A percentile compares a stretch with the other conserved stretches of the same genome.
phyloP scores from a whole-genome alignment of 2,329 filamentous ascomycete genomes.

The Amesomyces nigricolor region DNA sequence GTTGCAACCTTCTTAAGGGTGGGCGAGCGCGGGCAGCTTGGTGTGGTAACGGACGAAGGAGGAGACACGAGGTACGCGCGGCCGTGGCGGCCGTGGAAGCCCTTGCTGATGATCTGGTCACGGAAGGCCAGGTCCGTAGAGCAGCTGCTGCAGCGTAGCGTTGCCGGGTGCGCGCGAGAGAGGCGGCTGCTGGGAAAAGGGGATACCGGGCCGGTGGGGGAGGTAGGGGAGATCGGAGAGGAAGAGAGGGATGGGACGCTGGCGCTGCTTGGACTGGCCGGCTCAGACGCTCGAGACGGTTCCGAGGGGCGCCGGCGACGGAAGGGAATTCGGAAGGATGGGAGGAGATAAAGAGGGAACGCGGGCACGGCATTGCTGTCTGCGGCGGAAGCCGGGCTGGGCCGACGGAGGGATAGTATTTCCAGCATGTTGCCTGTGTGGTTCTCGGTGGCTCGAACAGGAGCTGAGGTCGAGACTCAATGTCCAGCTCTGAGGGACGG shows the following conservation, averaged over 20 bases:
- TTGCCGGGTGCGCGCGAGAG: conserved; percentile 44
- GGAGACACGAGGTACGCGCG: conserved; percentile 53
- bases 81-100: conserved; percentile 61
- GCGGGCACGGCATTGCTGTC: conserved; percentile 4
- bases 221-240: conserved; percentile 20
- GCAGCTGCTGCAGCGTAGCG: conserved; percentile 54
- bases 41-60: conserved; percentile 15
- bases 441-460: neutral
- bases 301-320: conserved; percentile 17
- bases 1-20: conserved; percentile 23
- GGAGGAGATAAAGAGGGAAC: conserved; percentile 28
- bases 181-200: conserved; percentile 31
- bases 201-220: conserved; percentile 9
- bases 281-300: neutral
- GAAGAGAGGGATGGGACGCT: conserved; percentile 22
- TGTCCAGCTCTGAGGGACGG: neutral
- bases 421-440: conserved; percentile 16
- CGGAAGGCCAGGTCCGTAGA: conserved; percentile 55
- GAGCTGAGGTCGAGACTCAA: neutral
- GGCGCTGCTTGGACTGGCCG: neutral
- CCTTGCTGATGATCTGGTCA: conserved; percentile 58
- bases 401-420: conserved; percentile 8
- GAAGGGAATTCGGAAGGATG: conserved; percentile 25
- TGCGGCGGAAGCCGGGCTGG: conserved; percentile 3
- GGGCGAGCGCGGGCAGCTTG: conserved; percentile 10